Conservation (phyloP, 23 red algal species). For the Gracilaria caudata region DNA sequence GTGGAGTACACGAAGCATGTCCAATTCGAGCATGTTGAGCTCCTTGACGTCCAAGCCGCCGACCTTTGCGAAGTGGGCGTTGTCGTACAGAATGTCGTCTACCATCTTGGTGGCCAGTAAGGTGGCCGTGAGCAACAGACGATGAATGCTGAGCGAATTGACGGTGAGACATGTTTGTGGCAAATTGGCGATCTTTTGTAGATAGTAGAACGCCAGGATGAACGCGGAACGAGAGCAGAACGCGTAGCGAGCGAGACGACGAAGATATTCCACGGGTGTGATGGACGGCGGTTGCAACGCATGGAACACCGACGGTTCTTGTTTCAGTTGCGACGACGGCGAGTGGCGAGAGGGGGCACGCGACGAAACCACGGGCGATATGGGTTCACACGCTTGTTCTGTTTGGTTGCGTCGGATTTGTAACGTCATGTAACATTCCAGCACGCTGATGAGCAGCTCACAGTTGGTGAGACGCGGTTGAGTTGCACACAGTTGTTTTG, state of each 20-base stretch:
- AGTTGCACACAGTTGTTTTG: background rate
- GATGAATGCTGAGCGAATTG: conserved; percentile 83
- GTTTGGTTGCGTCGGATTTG: conserved; percentile 12
- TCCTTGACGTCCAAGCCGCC: conserved; percentile 73
- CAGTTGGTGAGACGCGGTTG: conserved; percentile 31
- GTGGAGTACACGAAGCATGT: conserved; percentile 45
- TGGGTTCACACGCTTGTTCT: background rate
- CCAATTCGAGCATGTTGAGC: conserved; percentile 79
- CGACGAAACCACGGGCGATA: background rate
- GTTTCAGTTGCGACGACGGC: background rate
- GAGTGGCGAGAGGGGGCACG: background rate
- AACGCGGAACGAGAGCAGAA: conserved; percentile 72
- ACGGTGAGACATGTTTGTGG: background rate
- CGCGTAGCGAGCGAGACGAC: conserved; percentile 51
- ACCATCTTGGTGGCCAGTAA: conserved; percentile 80
- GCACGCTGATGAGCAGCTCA: conserved; percentile 55
- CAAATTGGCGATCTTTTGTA: conserved; percentile 17
- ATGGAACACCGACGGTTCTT: conserved; percentile 59
- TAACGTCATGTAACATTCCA: conserved; percentile 50
- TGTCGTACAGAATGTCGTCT: conserved; percentile 86
- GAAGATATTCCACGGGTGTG: conserved; percentile 50
- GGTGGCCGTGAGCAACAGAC: conserved; percentile 80
- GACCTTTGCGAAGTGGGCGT: conserved; percentile 85
- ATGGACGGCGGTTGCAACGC: conserved; percentile 56
- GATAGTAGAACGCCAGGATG: conserved; percentile 56